A percentile compares a stretch with the other conserved stretches of the same genome.
Evolutionary conservation across 306 rosid species (phyloP).

Genomic region (Chamaecrista fasciculata): DNA sequence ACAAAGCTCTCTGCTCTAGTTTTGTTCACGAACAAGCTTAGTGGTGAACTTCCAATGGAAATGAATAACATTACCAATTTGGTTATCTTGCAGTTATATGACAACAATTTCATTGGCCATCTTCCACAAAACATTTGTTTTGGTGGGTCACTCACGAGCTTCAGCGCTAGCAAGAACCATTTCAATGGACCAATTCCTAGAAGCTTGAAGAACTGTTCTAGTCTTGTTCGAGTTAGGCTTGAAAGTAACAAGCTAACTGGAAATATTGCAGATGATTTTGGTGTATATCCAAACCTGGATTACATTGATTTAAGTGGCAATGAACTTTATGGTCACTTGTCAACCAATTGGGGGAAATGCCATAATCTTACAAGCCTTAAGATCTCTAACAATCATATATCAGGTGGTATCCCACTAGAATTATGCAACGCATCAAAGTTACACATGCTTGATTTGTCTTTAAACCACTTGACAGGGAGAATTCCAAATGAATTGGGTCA

Average conservation of each 20-base stretch:
- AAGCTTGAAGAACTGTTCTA: no score
- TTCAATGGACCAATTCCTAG: neutral
- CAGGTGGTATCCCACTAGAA: neutral
- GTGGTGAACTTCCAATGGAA: neutral
- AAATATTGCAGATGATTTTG: conserved; percentile 18
- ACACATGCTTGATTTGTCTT: conserved; percentile 15
- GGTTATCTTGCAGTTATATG: neutral
- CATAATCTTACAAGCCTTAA: neutral
- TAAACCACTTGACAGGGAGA: conserved; percentile 4
- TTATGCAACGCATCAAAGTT: neutral
- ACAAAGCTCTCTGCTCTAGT: neutral
- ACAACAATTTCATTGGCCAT: neutral
- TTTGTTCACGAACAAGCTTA: neutral
- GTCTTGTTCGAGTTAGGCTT: no score
- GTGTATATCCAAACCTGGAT: conserved; percentile 9
- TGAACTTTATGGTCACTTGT: neutral
- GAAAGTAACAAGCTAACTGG: conserved; percentile 17
- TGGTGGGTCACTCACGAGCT: neutral
- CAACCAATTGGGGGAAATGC: neutral
- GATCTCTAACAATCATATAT: neutral
- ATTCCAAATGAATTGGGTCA: conserved; percentile 26
- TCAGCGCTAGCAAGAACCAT: neutral
- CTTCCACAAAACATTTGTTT: neutral
- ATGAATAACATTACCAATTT: neutral
- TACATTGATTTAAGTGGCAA: conserved; percentile 17